Conservation (phyloP, 345 rosid species). For the Lepidium sativum region DNA sequence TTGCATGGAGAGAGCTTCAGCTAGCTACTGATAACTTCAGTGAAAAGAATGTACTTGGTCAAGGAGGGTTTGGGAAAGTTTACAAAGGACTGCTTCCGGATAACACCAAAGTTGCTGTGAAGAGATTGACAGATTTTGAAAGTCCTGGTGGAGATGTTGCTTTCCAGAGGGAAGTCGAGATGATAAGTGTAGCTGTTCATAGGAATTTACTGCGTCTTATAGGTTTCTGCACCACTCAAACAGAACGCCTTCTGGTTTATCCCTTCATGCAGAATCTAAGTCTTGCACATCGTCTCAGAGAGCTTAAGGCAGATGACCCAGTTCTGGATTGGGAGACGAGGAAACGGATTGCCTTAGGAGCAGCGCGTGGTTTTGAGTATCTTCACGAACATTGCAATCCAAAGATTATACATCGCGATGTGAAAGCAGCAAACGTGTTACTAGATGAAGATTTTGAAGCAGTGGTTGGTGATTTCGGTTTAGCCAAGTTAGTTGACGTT, state of each 20-base stretch:
- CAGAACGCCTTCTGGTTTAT: constrained; percentile 87
- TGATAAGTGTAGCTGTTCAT: constrained; percentile 97
- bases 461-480: constrained; percentile 95
- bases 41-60: constrained; percentile 84
- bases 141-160: constrained; percentile 93
- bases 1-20: constrained; percentile 90
- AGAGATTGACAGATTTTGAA: constrained; percentile 86
- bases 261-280: constrained; percentile 94
- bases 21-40: constrained; percentile 79
- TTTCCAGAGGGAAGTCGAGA: constrained; percentile 93
- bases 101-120: constrained; percentile 77
- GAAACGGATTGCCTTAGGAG: constrained; percentile 79
- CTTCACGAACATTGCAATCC: constrained; percentile 98
- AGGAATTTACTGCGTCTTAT: constrained; percentile 76
- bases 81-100: constrained; percentile 83
- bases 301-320: constrained; percentile 67
- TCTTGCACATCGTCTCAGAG: constrained; percentile 84
- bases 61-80: constrained; percentile 96
- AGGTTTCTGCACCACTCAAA: constrained; percentile 90
- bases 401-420: constrained; percentile 93
- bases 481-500: constrained; percentile 92
- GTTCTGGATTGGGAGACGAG: constrained; percentile 79
- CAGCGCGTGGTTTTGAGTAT: constrained; percentile 94
- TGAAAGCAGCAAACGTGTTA: constrained; percentile 93
- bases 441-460: constrained; percentile 95